These are phyloP conservation scores for Chrysoporthe austroafricana DNA, from an alignment of 2,329 filamentous ascomycete species.

Conservation along the genomic window DNA sequence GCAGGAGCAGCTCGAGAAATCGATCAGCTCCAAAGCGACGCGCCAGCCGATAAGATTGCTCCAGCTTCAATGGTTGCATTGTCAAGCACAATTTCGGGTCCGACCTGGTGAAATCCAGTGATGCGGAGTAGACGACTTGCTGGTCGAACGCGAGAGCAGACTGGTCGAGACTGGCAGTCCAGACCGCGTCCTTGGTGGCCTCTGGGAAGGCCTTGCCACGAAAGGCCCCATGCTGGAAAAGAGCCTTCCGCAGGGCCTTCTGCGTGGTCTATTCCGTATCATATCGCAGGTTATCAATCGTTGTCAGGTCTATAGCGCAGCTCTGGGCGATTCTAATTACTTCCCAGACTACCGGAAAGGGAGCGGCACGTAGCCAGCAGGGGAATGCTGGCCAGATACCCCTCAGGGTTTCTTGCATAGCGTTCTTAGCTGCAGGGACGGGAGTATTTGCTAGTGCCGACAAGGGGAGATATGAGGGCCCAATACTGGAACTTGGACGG, in stretches of 20 bases:
- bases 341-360: slow-evolving; percentile 58
- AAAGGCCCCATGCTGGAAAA: slow-evolving; percentile 47
- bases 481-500: not conserved
- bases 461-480: not conserved
- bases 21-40: slow-evolving; percentile 62
- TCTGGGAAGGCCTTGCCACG: slow-evolving; percentile 52
- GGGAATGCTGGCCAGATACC: slow-evolving; percentile 36
- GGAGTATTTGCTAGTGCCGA: not conserved
- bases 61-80: slow-evolving; percentile 53
- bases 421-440: not conserved
- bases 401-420: not conserved
- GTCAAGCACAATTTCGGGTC: slow-evolving; percentile 48
- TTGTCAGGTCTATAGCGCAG: slow-evolving; percentile 46
- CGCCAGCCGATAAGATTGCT: slow-evolving; percentile 54
- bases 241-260: slow-evolving; percentile 43
- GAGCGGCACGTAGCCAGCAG: slow-evolving; percentile 45
- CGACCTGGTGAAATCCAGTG: slow-evolving; percentile 43
- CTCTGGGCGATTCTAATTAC: slow-evolving; percentile 51
- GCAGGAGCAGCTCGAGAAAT: slow-evolving; percentile 60
- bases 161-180: slow-evolving; percentile 47
- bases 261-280: slow-evolving; percentile 50
- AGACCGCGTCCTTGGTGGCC: slow-evolving; percentile 46
- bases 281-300: slow-evolving; percentile 41
- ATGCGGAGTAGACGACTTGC: slow-evolving; percentile 48
- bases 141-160: slow-evolving; percentile 36